These are phyloP conservation scores for Alternaria brassicae DNA, from an alignment of 2,329 filamentous ascomycete genomes.

Conservation along the genomic window DNA sequence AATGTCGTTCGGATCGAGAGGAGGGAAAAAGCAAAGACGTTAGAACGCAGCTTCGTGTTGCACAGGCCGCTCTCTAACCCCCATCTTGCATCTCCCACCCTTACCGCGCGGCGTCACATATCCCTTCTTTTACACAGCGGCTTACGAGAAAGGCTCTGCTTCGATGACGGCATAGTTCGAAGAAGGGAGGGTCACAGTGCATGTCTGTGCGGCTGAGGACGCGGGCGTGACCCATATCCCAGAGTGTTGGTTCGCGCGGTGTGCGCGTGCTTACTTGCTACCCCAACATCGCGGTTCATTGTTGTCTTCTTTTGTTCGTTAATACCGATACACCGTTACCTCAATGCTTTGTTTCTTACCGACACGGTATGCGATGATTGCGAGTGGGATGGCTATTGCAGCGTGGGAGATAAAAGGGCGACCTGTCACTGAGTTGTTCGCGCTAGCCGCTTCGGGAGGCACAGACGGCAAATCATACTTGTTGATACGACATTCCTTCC, in stretches of 20 bases:
- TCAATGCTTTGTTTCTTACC: constrained; percentile 8
- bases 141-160: constrained; percentile 7
- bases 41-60: constrained; percentile 20
- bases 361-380: constrained; percentile 1
- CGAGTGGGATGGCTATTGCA: constrained; percentile 4
- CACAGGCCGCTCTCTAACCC: constrained; percentile 15
- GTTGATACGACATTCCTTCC: constrained; percentile 7
- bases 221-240: constrained; percentile 11
- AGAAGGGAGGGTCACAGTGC: not conserved
- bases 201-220: constrained; percentile 5
- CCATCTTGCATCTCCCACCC: constrained; percentile 16
- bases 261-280: not conserved
- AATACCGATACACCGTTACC: not conserved
- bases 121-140: constrained; percentile 18
- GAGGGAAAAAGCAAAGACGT: constrained; percentile 21
- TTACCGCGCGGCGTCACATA: constrained; percentile 14
- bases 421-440: constrained; percentile 11
- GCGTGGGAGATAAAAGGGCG: constrained; percentile 13
- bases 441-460: constrained; percentile 6
- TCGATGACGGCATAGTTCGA: constrained; percentile 8
- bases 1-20: constrained; percentile 9
- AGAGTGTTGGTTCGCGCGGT: constrained; percentile 5
- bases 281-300: constrained; percentile 4
- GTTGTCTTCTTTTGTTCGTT: constrained; percentile 1
- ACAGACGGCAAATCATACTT: not conserved